These are phyloP conservation scores for Paramecium sonneborni DNA, from an alignment of 73 alveolate species.

Conservation along the genomic window DNA sequence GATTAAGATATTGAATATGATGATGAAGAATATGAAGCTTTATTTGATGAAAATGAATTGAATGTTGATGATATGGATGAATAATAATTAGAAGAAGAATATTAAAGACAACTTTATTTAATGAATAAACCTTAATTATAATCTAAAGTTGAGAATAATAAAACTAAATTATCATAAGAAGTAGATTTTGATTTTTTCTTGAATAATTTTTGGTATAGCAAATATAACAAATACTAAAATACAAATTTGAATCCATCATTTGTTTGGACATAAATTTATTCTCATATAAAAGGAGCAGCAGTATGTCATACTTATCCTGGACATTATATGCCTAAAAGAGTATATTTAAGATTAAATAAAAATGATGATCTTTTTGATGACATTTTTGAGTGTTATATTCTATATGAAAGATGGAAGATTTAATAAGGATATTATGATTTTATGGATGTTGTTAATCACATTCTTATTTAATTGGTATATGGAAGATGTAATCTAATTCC, in stretches of 20 bases:
- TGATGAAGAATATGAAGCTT: slow-evolving; percentile 51
- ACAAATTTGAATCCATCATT: slow-evolving; percentile 55
- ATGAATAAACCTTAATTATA: background rate
- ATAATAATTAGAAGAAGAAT: slow-evolving; percentile 47
- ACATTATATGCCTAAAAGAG: slow-evolving; percentile 48
- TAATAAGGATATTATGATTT: slow-evolving; percentile 78
- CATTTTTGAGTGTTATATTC: slow-evolving; percentile 58
- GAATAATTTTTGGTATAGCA: slow-evolving; percentile 54
- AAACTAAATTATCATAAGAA: slow-evolving; percentile 26
- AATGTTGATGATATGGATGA: slow-evolving; percentile 10
- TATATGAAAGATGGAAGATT: slow-evolving; percentile 87
- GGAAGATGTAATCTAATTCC: slow-evolving; percentile 67
- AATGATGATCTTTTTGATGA: background rate
- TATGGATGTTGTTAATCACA: slow-evolving; percentile 88
- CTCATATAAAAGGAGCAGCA: slow-evolving; percentile 84
- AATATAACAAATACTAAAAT: background rate
- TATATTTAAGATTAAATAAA: slow-evolving; percentile 35
- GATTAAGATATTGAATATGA: slow-evolving; percentile 67
- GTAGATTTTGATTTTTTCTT: slow-evolving; percentile 62
- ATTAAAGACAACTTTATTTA: slow-evolving; percentile 61
- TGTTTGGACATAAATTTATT: slow-evolving; percentile 90
- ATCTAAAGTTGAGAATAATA: background rate
- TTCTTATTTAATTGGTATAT: slow-evolving; percentile 52
- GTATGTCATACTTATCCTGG: slow-evolving; percentile 62
- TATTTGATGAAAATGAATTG: slow-evolving; percentile 48